phyloP scores from a whole-genome alignment of 1,284 basidiomycete species.

The Kalmanozyma brasiliensis region DNA sequence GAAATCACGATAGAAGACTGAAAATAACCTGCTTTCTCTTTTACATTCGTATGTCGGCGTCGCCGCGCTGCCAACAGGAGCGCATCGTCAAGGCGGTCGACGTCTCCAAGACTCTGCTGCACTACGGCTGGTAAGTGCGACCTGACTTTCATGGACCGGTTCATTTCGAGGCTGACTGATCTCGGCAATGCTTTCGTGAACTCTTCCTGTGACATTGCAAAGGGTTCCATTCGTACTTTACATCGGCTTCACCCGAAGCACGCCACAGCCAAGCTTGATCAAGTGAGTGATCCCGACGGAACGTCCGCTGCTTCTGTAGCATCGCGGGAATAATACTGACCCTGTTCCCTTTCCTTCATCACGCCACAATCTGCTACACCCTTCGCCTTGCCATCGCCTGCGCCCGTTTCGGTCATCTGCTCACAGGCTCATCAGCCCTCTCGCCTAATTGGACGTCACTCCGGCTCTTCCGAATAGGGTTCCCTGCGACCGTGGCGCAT shows the following conservation, averaged over 20 bases:
- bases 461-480: slow-evolving; percentile 22
- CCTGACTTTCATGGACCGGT: background rate
- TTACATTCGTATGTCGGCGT: background rate
- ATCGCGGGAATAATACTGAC: background rate
- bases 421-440: slow-evolving; percentile 58
- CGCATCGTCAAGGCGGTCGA: slow-evolving; percentile 63
- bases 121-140: slow-evolving; percentile 61
- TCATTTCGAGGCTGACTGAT: background rate
- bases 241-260: slow-evolving; percentile 64
- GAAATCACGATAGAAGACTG: background rate
- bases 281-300: slow-evolving; percentile 48
- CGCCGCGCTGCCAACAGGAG: slow-evolving; percentile 39
- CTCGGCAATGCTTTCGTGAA: background rate
- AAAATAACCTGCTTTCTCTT: background rate
- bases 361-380: background rate
- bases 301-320: background rate
- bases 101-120: slow-evolving; percentile 62
- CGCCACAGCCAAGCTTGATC: slow-evolving; percentile 64
- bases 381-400: background rate
- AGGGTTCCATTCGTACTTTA: slow-evolving; percentile 67
- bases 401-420: background rate
- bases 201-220: background rate
- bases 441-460: slow-evolving; percentile 32
- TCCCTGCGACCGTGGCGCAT: background rate
- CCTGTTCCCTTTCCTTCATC: background rate